Percentiles rank a stretch among this genome's conserved stretches.
phyloP scores from a whole-genome alignment of 2,329 filamentous ascomycete species.

The Penicillium brasilianum region DNA sequence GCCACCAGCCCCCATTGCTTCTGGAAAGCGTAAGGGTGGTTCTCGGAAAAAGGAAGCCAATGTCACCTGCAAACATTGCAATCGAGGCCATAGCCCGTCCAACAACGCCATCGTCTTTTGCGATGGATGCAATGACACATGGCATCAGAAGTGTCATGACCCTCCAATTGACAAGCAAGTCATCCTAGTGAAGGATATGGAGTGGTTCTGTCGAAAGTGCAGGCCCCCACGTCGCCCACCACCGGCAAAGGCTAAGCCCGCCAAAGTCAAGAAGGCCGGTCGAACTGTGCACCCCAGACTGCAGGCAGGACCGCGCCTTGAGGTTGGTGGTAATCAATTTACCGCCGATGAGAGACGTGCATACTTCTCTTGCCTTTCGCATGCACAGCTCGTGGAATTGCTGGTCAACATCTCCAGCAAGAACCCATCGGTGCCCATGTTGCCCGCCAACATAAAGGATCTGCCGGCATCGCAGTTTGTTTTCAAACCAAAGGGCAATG shows the following conservation, averaged over 20 bases:
- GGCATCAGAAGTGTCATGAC: constrained; percentile 82
- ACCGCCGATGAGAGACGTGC: constrained; percentile 59
- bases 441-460: constrained; percentile 50
- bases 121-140: constrained; percentile 77
- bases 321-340: constrained; percentile 38
- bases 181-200: constrained; percentile 67
- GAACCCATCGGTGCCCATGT: constrained; percentile 70
- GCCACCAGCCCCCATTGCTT: constrained; percentile 16
- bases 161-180: constrained; percentile 74
- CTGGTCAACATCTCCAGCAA: constrained; percentile 65
- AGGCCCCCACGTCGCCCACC: constrained; percentile 54
- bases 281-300: constrained; percentile 21
- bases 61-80: constrained; percentile 71
- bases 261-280: constrained; percentile 9
- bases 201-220: constrained; percentile 75
- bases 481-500: constrained; percentile 15
- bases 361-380: constrained; percentile 67
- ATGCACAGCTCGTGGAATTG: constrained; percentile 66
- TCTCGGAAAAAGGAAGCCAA: constrained; percentile 51
- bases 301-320: constrained; percentile 23
- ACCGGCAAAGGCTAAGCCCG: constrained; percentile 36
- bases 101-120: constrained; percentile 85
- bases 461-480: constrained; percentile 33
- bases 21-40: constrained; percentile 46
- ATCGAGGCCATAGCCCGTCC: constrained; percentile 71